Percentiles rank a stretch among this genome's conserved stretches.
Conservation (phyloP, 805 yeast genomes). For the Barnettozyma wickerhamii region DNA sequence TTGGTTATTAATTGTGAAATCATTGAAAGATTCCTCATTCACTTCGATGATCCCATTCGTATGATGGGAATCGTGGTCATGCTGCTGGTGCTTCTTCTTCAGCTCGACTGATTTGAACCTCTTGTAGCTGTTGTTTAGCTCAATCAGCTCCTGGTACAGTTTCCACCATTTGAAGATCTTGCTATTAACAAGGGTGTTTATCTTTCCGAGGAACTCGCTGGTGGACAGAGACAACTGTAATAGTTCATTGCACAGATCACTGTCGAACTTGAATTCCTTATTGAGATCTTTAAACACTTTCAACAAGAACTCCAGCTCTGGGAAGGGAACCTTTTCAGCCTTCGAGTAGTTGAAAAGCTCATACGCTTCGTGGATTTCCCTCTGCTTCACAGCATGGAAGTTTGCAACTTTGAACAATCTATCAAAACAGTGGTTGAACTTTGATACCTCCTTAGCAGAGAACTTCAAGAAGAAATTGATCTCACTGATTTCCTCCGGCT, state of each 20-base stretch:
- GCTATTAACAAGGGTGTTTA: slow-evolving; percentile 29
- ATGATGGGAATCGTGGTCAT: slow-evolving; percentile 7
- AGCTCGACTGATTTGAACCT: slow-evolving; percentile 23
- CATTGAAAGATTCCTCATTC: slow-evolving; percentile 22
- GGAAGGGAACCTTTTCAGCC: neutral
- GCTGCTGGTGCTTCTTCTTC: slow-evolving; percentile 8
- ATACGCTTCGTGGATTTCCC: slow-evolving; percentile 18
- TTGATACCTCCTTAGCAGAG: slow-evolving; percentile 39
- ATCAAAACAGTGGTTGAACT: slow-evolving; percentile 27
- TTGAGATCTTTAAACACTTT: slow-evolving; percentile 8
- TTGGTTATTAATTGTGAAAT: slow-evolving; percentile 18
- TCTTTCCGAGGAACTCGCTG: slow-evolving; percentile 26
- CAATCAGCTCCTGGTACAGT: slow-evolving; percentile 36
- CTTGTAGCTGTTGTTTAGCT: slow-evolving; percentile 29
- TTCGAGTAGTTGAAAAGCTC: slow-evolving; percentile 9
- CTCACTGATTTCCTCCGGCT: slow-evolving; percentile 38
- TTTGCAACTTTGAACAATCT: slow-evolving; percentile 34
- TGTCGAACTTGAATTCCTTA: slow-evolving; percentile 22
- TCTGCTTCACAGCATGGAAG: slow-evolving; percentile 22
- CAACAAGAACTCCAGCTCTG: slow-evolving; percentile 21
- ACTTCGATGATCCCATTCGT: slow-evolving; percentile 22
- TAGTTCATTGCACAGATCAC: slow-evolving; percentile 15
- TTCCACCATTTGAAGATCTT: slow-evolving; percentile 44
- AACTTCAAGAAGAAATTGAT: slow-evolving; percentile 45
- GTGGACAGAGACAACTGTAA: slow-evolving; percentile 20